Evolutionary conservation across 371 early-diverging fungal genomes (phyloP).

Genomic region (Mucor mucedo): DNA sequence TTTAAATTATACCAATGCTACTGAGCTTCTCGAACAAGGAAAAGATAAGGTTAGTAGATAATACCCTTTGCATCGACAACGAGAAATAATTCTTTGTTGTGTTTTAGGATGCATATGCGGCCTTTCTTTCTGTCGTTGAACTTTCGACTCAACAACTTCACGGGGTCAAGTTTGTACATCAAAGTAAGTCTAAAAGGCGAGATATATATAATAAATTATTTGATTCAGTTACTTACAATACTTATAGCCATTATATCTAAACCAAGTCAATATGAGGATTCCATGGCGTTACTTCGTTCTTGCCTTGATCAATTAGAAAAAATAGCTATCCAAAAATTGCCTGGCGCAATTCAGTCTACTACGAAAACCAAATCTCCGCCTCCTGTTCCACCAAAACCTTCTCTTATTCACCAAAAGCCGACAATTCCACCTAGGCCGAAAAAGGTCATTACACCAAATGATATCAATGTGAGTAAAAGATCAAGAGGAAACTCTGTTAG

Average conservation of each 20-base stretch:
- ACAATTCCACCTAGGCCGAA: conserved; percentile 46
- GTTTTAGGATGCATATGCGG: conserved; percentile 47
- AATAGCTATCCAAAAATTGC: conserved; percentile 34
- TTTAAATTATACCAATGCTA: conserved; percentile 38
- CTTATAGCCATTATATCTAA: conserved; percentile 41
- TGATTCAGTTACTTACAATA: neutral
- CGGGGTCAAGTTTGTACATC: conserved; percentile 49
- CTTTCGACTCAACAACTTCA: conserved; percentile 40
- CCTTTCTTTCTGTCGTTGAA: conserved; percentile 45
- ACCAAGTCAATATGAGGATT: conserved; percentile 35
- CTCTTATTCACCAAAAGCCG: conserved; percentile 29
- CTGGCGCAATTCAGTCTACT: conserved; percentile 12
- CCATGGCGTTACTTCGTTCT: conserved; percentile 38
- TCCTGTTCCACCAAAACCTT: conserved; percentile 42
- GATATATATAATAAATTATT: neutral
- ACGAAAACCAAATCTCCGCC: conserved; percentile 18
- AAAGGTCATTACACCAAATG: conserved; percentile 12
- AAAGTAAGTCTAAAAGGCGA: conserved; percentile 34
- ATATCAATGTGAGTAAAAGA: conserved; percentile 13
- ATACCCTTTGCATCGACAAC: too few relatives aligned
- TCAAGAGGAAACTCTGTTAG: conserved; percentile 49
- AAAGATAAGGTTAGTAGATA: conserved; percentile 31
- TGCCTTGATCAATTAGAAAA: conserved; percentile 44
- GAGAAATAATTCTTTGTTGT: neutral
- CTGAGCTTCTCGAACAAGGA: conserved; percentile 42